These are phyloP conservation scores for Podaxis mareebaensis DNA, from an alignment of 768 basidiomycete genomes.

Conservation along the genomic window DNA sequence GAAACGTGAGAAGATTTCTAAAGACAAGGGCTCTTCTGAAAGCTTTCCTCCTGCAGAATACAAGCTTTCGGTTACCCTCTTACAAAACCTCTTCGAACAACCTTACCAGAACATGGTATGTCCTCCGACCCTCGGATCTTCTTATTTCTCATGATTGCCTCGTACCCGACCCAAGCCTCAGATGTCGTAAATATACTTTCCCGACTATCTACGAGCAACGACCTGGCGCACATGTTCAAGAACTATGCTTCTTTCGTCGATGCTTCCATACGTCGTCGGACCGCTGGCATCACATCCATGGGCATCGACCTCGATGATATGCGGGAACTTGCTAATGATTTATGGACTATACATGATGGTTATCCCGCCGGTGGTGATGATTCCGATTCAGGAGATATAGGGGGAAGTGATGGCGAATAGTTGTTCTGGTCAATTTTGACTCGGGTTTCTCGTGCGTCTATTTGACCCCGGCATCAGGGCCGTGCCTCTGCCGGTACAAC, in stretches of 20 bases:
- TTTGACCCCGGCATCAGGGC: constrained; percentile 9
- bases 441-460: constrained; percentile 5
- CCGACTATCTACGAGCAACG: constrained; percentile 44
- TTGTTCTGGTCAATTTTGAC: not conserved
- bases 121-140: not conserved
- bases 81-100: constrained; percentile 58
- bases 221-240: constrained; percentile 42
- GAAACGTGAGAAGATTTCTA: constrained; percentile 3
- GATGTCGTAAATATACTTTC: constrained; percentile 34
- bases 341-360: constrained; percentile 62
- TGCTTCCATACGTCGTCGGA: constrained; percentile 38
- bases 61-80: constrained; percentile 57
- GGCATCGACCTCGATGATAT: constrained; percentile 58
- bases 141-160: not conserved
- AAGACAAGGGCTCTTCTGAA: not conserved
- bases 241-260: constrained; percentile 55
- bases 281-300: constrained; percentile 31
- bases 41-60: constrained; percentile 32
- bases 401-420: constrained; percentile 20
- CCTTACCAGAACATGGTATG: constrained; percentile 32
- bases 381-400: constrained; percentile 22
- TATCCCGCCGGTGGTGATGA: constrained; percentile 32
- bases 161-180: not conserved
- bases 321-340: constrained; percentile 51
- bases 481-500: not conserved